Percentiles rank a stretch among this genome's conserved stretches.
Conservation (phyloP, 768 basidiomycete species). For the Tubosaeta sp. region DNA sequence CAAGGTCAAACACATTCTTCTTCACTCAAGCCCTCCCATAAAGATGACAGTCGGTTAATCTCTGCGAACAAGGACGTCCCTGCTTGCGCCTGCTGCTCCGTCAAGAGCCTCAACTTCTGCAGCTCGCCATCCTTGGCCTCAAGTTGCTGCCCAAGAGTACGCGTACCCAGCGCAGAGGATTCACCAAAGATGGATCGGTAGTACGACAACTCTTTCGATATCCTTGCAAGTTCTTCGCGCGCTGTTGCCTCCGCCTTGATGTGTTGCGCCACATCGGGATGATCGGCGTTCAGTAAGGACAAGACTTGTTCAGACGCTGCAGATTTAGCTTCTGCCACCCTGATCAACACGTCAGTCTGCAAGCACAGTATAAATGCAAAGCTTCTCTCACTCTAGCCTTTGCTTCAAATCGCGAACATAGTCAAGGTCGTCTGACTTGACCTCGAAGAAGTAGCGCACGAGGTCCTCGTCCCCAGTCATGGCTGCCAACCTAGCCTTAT, state of each 20-base stretch:
- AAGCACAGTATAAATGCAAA: not conserved
- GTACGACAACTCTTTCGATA: conserved; percentile 46
- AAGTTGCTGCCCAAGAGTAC: conserved; percentile 50
- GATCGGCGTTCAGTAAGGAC: conserved; percentile 35
- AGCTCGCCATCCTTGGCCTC: conserved; percentile 67
- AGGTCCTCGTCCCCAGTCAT: conserved; percentile 66
- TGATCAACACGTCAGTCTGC: conserved; percentile 26
- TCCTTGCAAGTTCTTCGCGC: conserved; percentile 43
- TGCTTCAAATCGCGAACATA: conserved; percentile 52
- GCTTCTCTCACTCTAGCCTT: conserved; percentile 48
- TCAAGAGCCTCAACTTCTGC: conserved; percentile 54
- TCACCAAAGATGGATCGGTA: conserved; percentile 31
- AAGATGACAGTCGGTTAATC: conserved; percentile 76
- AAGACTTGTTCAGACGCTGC: conserved; percentile 52
- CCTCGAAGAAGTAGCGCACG: conserved; percentile 63
- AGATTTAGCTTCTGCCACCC: conserved; percentile 49
- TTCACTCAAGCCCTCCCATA: conserved; percentile 80
- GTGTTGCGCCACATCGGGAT: conserved; percentile 51
- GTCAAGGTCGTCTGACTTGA: conserved; percentile 46
- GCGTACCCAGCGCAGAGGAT: conserved; percentile 40
- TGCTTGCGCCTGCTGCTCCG: conserved; percentile 60
- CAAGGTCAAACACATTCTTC: conserved; percentile 82
- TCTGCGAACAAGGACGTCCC: conserved; percentile 79
- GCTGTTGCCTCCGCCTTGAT: conserved; percentile 48
- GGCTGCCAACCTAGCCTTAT: conserved; percentile 67